These are phyloP conservation scores for Themeda triandra DNA, from an alignment of 176 grass and related monocot genomes.

Conservation along the genomic window DNA sequence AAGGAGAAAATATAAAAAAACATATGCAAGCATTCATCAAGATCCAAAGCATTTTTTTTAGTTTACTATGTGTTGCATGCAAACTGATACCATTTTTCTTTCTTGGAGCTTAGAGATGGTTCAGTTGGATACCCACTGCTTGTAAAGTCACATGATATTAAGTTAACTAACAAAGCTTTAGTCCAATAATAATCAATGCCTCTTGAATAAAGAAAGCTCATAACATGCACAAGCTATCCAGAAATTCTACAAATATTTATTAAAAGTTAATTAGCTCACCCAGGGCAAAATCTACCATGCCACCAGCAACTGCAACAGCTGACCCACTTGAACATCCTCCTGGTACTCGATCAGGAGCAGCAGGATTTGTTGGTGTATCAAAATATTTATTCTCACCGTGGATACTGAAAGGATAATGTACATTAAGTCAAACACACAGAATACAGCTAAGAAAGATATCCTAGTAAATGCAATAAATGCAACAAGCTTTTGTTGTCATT, in stretches of 20 bases:
- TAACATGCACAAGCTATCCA: background rate
- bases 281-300: conserved; percentile 93
- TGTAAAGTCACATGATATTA: background rate
- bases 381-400: conserved; percentile 89
- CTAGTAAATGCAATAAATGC: too few species aligned
- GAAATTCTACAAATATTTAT: background rate
- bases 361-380: conserved; percentile 81
- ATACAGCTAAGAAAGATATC: background rate
- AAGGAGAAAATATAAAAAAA: background rate
- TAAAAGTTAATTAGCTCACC: conserved; percentile 44
- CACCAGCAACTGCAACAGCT: conserved; percentile 83
- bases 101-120: background rate
- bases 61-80: conserved; percentile 1
- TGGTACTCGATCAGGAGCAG: conserved; percentile 54
- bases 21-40: background rate
- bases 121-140: background rate
- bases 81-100: background rate
- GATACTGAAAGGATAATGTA: conserved; percentile 50
- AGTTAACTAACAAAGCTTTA: background rate
- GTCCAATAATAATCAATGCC: conserved; percentile 14
- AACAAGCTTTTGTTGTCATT: background rate
- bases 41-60: background rate
- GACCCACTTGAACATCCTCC: conserved; percentile 97
- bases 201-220: background rate
- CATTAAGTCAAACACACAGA: conserved; percentile 11